A percentile compares a stretch with the other conserved stretches of the same genome.
These are phyloP conservation scores for Pyrenophora tritici-repentis DNA, from an alignment of 2,329 filamentous ascomycete species.

Conservation along the genomic window DNA sequence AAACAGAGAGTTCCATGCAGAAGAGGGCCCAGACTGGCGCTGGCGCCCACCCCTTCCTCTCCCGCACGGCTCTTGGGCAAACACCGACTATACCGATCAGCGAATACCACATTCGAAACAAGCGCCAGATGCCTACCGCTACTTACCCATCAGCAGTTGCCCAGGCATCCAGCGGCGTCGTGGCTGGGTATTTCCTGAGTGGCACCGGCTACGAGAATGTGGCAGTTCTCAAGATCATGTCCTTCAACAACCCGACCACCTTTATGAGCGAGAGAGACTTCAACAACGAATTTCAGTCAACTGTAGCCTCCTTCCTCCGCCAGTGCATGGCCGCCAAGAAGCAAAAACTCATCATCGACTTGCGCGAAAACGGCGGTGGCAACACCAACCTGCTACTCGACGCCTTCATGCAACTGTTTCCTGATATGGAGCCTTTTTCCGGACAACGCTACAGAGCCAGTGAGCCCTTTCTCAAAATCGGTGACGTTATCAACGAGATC, in stretches of 20 bases:
- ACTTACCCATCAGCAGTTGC: slow-evolving; percentile 21
- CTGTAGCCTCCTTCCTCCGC: slow-evolving; percentile 50
- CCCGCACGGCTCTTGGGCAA: slow-evolving; percentile 15
- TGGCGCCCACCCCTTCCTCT: background rate
- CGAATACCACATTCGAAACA: slow-evolving; percentile 23
- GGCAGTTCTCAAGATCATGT: slow-evolving; percentile 51
- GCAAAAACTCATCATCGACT: slow-evolving; percentile 65
- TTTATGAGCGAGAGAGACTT: slow-evolving; percentile 18
- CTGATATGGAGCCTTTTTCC: slow-evolving; percentile 47
- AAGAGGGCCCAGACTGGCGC: background rate
- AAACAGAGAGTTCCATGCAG: background rate
- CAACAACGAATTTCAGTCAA: slow-evolving; percentile 37
- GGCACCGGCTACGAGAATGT: slow-evolving; percentile 40
- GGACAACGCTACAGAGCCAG: slow-evolving; percentile 29
- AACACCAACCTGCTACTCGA: slow-evolving; percentile 41
- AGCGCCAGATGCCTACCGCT: slow-evolving; percentile 19
- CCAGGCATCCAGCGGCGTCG: slow-evolving; percentile 22
- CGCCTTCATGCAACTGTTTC: slow-evolving; percentile 59
- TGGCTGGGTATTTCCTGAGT: slow-evolving; percentile 53
- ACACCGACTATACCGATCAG: slow-evolving; percentile 30
- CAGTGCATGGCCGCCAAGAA: slow-evolving; percentile 54
- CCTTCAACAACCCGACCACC: slow-evolving; percentile 37
- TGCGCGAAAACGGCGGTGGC: slow-evolving; percentile 65
- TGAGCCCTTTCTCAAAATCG: slow-evolving; percentile 25
- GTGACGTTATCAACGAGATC: slow-evolving; percentile 29